Evolutionary conservation across 805 yeast genomes (phyloP), one percentile per base, ranked within the genome.

Genomic region (Sugiyamaella floridensis): DNA sequence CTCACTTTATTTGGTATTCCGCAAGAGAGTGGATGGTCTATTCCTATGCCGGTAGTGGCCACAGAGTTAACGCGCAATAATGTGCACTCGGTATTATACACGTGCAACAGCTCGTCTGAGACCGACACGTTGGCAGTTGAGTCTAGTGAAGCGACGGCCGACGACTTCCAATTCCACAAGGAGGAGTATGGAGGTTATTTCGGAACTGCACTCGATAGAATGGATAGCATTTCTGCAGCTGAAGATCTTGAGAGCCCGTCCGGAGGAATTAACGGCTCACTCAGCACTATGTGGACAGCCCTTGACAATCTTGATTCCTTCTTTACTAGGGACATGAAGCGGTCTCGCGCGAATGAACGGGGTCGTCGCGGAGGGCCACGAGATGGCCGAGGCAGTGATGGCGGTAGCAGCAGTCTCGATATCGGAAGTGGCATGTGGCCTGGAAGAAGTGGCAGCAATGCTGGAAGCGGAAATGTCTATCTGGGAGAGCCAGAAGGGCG

Each of bases 1-100:
- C 89, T 93, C 0, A 89, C 97, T 0, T 72, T 93, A 51, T 95
- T 89, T 71, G 99, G 99, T 14, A 83, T 92, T 20, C 98, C 99
- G 0, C 92, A 86, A 56, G 96, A 87, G 11, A 82, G 85, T 62
- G 99, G 99, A 1, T 93, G 99, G 99, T 84, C 97, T 0, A 82
- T 95, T 48, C 95, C 98, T 1, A 86, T 87, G 92, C 97, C 99
- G 1, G 87, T 92, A 0, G 81, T 89, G 43, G 84, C 93, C 1
- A 89, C 97, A 0, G 85, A 95, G 0, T 79, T 86, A 14, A 87
- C 98, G 1, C 74, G 97, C 58, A 88, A 87, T 64, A 93, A 93
- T 63, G 95, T 93, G 1, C 98, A 93, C 67, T 90, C 98, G 0
- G 98, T 93, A 2, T 93, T 87, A 64, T 82, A 89, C 29, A 87